A percentile compares a stretch with the other conserved stretches of the same genome.
Evolutionary conservation across 2,329 filamentous ascomycete species (phyloP).

Genomic region (Phyllosticta ampelicida): DNA sequence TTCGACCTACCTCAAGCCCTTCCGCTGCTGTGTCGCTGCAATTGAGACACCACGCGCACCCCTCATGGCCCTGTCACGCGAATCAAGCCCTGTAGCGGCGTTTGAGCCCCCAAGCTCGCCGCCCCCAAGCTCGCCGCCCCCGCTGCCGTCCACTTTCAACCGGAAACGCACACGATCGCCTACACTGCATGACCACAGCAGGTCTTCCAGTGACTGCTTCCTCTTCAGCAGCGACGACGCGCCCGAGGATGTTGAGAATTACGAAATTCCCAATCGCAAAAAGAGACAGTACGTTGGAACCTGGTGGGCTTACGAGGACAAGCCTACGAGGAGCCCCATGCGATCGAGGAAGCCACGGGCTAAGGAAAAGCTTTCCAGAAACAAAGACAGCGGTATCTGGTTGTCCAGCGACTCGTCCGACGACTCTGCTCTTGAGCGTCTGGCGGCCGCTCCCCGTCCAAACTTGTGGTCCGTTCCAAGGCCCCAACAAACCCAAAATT

Average conservation of each 20-base stretch:
- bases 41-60: background rate
- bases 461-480: constrained; percentile 5
- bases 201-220: constrained; percentile 55
- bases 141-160: background rate
- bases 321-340: constrained; percentile 14
- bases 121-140: constrained; percentile 10
- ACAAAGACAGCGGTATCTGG: constrained; percentile 59
- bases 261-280: constrained; percentile 43
- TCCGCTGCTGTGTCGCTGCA: background rate
- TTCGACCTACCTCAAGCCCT: background rate
- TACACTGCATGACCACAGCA: background rate
- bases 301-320: constrained; percentile 50
- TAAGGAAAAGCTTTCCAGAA: constrained; percentile 46
- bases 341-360: constrained; percentile 16
- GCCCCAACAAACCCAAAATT: background rate
- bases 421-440: constrained; percentile 35
- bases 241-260: constrained; percentile 48
- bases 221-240: constrained; percentile 61
- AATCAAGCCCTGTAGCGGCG: constrained; percentile 1
- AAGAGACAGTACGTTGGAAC: constrained; percentile 56
- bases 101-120: constrained; percentile 10
- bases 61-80: constrained; percentile 6
- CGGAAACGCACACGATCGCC: constrained; percentile 10
- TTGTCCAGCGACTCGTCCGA: constrained; percentile 50
- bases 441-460: constrained; percentile 17